A percentile compares a stretch with the other conserved stretches of the same genome.
phyloP scores from a whole-genome alignment of 1,284 basidiomycete species.

The Fomes fomentarius region DNA sequence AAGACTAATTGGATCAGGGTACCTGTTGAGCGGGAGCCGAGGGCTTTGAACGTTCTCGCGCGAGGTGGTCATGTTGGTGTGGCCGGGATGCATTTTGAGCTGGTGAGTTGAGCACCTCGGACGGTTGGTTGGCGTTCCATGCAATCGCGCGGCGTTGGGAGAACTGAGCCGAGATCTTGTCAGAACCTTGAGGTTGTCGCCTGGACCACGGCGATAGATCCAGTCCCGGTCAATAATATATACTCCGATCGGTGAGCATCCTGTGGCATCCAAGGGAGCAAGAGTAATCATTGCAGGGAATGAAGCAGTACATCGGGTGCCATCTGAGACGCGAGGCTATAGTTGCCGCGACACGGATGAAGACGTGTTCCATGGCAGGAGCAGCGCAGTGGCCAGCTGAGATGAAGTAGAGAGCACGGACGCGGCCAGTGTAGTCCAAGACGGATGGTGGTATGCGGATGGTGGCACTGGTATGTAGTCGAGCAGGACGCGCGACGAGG shows the following conservation, averaged over 20 bases:
- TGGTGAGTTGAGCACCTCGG: conserved; percentile 2
- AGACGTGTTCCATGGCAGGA: too few relatives aligned
- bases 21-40: conserved; percentile 1
- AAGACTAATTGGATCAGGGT: not conserved
- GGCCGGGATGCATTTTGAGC: not conserved
- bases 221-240: not conserved
- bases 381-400: too few relatives aligned
- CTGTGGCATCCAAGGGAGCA: not conserved
- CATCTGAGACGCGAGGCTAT: too few relatives aligned
- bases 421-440: too few relatives aligned
- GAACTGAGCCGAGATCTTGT: conserved; percentile 2
- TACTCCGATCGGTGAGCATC: not conserved
- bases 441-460: not conserved
- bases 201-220: not conserved
- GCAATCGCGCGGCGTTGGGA: conserved; percentile 7
- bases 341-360: too few relatives aligned
- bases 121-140: conserved; percentile 1
- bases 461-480: not conserved
- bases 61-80: not conserved
- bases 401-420: too few relatives aligned
- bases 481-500: not conserved
- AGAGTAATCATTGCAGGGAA: not conserved
- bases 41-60: not conserved
- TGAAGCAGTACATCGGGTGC: not conserved
- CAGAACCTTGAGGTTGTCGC: too few relatives aligned